These are phyloP conservation scores for Zygosaccharomyces pseudorouxii DNA, from an alignment of 805 yeast species.

Conservation along the genomic window DNA sequence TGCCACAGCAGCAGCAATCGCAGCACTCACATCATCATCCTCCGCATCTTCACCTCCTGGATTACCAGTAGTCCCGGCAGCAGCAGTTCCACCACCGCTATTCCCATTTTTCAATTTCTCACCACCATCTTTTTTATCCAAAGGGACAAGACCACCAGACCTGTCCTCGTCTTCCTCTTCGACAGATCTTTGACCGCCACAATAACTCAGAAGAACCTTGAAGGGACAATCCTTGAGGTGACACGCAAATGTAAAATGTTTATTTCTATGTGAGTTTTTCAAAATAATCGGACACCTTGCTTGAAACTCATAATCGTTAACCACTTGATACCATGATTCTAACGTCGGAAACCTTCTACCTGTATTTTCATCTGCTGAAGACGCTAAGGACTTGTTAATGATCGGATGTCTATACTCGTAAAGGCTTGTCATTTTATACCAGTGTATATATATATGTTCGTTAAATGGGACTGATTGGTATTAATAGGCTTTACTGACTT, in stretches of 20 bases:
- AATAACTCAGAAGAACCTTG: conserved; percentile 32
- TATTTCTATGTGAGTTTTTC: conserved; percentile 35
- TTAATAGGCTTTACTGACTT: neutral
- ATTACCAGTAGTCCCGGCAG: conserved; percentile 2
- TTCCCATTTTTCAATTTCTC: conserved; percentile 7
- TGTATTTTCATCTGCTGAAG: conserved; percentile 21
- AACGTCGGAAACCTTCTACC: conserved; percentile 29
- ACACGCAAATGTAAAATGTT: conserved; percentile 37
- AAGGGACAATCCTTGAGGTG: conserved; percentile 34
- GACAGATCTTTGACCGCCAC: conserved; percentile 21
- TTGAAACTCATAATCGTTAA: conserved; percentile 36
- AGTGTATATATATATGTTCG: conserved; percentile 14
- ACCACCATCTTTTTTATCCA: conserved; percentile 10
- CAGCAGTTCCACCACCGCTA: neutral
- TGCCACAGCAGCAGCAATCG: conserved; percentile 36
- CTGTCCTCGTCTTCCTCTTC: conserved; percentile 11
- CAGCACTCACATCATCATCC: conserved; percentile 32
- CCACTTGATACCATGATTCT: conserved; percentile 34
- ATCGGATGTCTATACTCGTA: conserved; percentile 36
- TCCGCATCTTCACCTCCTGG: conserved; percentile 17
- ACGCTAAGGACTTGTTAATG: conserved; percentile 31
- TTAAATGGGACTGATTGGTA: conserved; percentile 15
- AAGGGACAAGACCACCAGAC: conserved; percentile 5
- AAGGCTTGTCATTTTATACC: conserved; percentile 27
- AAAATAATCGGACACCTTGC: conserved; percentile 35